These are phyloP conservation scores for Nakazawaea siamensis DNA, from an alignment of 805 yeast genomes.

Conservation along the genomic window DNA sequence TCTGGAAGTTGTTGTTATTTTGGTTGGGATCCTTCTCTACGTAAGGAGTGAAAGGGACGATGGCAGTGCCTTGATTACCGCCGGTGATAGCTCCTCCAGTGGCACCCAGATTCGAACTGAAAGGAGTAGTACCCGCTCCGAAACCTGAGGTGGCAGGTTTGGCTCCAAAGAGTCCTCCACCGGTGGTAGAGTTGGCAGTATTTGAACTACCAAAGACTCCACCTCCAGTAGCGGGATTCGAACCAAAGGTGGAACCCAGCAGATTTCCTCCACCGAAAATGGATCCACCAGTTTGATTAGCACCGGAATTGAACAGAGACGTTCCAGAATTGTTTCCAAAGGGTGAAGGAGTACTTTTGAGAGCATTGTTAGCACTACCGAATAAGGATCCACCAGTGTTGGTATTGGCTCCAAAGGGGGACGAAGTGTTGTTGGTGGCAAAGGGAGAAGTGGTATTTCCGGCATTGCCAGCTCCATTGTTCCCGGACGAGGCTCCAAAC, in stretches of 20 bases:
- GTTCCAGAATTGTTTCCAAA: constrained; percentile 20
- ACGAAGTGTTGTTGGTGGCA: constrained; percentile 16
- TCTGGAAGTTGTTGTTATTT: constrained; percentile 55
- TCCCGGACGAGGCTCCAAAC: constrained; percentile 12
- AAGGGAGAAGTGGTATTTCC: constrained; percentile 11
- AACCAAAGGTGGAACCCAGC: constrained; percentile 31
- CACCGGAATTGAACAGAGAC: constrained; percentile 34
- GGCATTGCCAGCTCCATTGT: not conserved
- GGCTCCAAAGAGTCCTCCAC: constrained; percentile 12
- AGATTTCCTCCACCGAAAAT: not conserved
- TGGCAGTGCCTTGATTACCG: constrained; percentile 58
- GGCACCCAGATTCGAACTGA: constrained; percentile 14
- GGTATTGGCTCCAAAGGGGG: constrained; percentile 16
- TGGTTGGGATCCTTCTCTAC: constrained; percentile 66
- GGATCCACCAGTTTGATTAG: not conserved
- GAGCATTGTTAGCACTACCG: constrained; percentile 17
- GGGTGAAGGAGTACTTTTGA: constrained; percentile 10
- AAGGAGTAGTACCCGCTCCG: constrained; percentile 20
- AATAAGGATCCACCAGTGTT: constrained; percentile 14
- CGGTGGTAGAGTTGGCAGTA: constrained; percentile 12
- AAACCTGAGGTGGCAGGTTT: constrained; percentile 14
- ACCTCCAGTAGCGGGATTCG: constrained; percentile 11
- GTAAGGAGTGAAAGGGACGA: constrained; percentile 59
- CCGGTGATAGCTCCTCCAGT: constrained; percentile 20
- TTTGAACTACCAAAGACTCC: constrained; percentile 23